phyloP scores from a whole-genome alignment of 75 land plant species.

The Cupressus sempervirens region DNA sequence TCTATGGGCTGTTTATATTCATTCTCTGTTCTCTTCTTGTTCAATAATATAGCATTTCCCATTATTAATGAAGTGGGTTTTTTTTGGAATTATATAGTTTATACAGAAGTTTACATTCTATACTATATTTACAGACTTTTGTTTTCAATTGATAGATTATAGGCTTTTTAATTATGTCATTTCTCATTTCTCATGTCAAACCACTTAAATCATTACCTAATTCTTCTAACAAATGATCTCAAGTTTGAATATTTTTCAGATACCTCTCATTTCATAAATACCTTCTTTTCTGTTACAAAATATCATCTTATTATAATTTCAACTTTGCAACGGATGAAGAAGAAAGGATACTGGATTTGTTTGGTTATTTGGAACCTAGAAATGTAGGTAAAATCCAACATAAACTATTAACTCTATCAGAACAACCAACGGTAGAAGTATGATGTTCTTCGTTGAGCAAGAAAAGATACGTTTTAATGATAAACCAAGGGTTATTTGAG shows the following conservation, averaged over 20 bases:
- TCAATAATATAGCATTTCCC: background rate
- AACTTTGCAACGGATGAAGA: background rate
- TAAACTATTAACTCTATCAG: no score
- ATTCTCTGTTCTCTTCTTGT: background rate
- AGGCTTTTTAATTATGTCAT: background rate
- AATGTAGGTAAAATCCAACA: no score
- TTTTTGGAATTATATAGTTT: background rate
- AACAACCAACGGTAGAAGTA: no score
- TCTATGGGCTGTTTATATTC: background rate
- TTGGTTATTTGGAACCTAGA: background rate
- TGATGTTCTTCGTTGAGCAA: no score
- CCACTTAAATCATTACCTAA: background rate
- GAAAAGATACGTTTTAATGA: no score
- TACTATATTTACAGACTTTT: background rate
- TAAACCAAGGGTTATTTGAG: no score
- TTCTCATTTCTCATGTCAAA: background rate
- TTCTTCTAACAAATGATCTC: background rate
- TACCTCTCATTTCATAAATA: background rate
- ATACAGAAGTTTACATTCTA: background rate
- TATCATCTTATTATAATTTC: background rate
- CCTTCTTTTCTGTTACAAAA: background rate
- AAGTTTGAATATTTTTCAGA: background rate
- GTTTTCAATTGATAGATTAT: background rate
- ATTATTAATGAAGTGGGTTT: background rate
- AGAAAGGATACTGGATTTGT: background rate